Percentiles rank a stretch among this genome's conserved stretches.
phyloP scores from a whole-genome alignment of 129 eudicot species.

The Gnaphalium uliginosum region DNA sequence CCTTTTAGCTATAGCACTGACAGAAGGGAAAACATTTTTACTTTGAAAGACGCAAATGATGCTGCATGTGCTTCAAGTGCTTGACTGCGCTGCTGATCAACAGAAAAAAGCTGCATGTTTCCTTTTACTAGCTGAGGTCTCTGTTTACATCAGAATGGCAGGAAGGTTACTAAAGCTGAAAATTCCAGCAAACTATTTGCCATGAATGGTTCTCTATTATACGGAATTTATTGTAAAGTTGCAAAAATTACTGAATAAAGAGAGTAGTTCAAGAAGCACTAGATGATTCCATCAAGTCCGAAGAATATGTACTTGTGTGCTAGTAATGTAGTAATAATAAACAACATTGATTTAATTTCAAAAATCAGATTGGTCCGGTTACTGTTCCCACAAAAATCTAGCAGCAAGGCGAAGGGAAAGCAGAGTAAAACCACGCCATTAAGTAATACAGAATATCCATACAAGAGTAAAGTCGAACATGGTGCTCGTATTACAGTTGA shows the following conservation, averaged over 20 bases:
- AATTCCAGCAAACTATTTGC: neutral
- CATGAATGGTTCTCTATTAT: constrained; percentile 9
- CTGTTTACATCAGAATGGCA: constrained; percentile 38
- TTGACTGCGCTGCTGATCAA: constrained; percentile 99
- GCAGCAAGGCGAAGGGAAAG: neutral
- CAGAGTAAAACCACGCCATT: neutral
- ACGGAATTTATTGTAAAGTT: neutral
- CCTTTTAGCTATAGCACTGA: constrained; percentile 5
- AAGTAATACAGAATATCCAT: neutral
- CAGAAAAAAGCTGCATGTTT: constrained; percentile 94
- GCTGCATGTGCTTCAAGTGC: constrained; percentile 99
- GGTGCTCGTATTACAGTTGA: constrained; percentile 10
- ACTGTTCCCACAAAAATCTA: constrained; percentile 4
- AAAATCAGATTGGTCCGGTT: neutral
- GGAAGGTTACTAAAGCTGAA: constrained; percentile 2
- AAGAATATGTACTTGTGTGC: constrained; percentile 1
- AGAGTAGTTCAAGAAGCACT: constrained; percentile 3
- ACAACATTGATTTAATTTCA: constrained; percentile 5
- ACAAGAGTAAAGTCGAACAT: neutral
- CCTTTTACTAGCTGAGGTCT: constrained; percentile 94
- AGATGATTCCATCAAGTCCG: neutral
- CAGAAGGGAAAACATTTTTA: constrained; percentile 28
- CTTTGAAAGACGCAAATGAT: constrained; percentile 86
- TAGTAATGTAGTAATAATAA: neutral
- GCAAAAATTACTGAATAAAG: constrained; percentile 7